Percentiles rank a stretch among this genome's conserved stretches.
Conservation (phyloP, 441 rosid genomes). For the Francoa sonchifolia region DNA sequence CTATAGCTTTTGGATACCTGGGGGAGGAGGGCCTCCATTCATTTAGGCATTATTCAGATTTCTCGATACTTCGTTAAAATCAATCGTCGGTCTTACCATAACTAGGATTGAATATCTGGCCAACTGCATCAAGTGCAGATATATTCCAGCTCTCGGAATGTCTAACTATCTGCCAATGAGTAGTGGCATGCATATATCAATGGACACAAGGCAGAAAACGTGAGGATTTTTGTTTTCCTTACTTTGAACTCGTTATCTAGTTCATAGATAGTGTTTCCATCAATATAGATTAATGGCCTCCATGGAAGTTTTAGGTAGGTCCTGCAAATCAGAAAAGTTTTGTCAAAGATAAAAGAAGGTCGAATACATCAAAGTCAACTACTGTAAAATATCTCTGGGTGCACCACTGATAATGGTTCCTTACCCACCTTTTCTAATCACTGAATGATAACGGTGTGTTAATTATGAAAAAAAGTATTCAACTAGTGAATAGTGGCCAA, state of each 20-base stretch:
- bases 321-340: conserved; percentile 30
- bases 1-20: too few species aligned
- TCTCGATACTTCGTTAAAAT: conserved; percentile 7
- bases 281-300: conserved; percentile 56
- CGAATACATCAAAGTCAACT: too few species aligned
- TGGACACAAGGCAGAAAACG: background rate
- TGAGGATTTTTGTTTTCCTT: conserved; percentile 9
- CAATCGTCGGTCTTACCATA: conserved; percentile 11
- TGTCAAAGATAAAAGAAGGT: background rate
- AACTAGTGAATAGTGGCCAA: too few species aligned
- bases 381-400: too few species aligned
- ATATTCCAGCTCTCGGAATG: conserved; percentile 80
- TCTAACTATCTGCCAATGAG: conserved; percentile 37
- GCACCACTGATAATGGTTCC: too few species aligned
- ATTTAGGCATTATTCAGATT: too few species aligned
- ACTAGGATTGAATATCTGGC: conserved; percentile 56
- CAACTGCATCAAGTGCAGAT: conserved; percentile 61
- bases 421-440: too few species aligned
- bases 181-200: background rate
- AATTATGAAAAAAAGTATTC: too few species aligned
- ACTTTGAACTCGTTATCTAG: conserved; percentile 39
- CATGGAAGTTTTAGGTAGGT: conserved; percentile 75
- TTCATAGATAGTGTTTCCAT: conserved; percentile 66
- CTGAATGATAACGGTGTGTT: too few species aligned
- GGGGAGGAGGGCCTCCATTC: too few species aligned